Base-by-base conservation (phyloP, 495 filamentous ascomycete genomes). In the Xylaria curta region DNA sequence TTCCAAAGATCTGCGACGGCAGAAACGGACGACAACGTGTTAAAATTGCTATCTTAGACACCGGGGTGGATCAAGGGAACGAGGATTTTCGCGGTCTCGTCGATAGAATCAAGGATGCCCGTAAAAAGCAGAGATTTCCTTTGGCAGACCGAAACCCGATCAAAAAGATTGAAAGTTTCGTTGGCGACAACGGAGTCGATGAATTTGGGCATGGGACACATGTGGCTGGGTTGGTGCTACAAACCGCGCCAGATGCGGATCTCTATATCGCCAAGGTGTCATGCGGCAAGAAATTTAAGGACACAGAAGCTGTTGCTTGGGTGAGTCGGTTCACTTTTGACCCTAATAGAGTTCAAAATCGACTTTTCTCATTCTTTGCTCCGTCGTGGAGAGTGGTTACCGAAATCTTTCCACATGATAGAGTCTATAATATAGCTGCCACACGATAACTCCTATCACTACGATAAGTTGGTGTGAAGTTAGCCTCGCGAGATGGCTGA, bases 181-280 rank as follows among this genome's bases (percentile, higher is more conserved):
- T 17, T 5, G 46, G 17, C 4, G 46, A 49, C 46, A 19, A 49
- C 17, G 46, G 46, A 49, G 17, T 49, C 2, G 46, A 49, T 4
- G 2, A 49, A 1, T 49, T 49, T 49, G 46, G 46, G 17, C 46
- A 49, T 49, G 46, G 46, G 1, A 49, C 46, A 19, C 46, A 49
- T 49, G 46, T 49, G 46, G 46, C 46, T 8, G 46, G 46, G 17
- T n/a, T 49, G 46, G 46, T 49, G 46, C 46, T 49, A n/a, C 46
- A 49, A 49, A 49, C 46, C 19, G 46, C 46, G n/a, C 46, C 46
- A 49, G 46, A 49, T 49, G 46, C 46, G 46, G 46, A 49, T 49
- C 46, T 49, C 46, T 49, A 49, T n/a, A 49, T 49, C 19, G 46
- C 46, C 5, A 49, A 49, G 8, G 17, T n/a, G 8, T 49, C 46